phyloP scores from a whole-genome alignment of 2,329 filamentous ascomycete species.

The Furcasterigmium sp. region DNA sequence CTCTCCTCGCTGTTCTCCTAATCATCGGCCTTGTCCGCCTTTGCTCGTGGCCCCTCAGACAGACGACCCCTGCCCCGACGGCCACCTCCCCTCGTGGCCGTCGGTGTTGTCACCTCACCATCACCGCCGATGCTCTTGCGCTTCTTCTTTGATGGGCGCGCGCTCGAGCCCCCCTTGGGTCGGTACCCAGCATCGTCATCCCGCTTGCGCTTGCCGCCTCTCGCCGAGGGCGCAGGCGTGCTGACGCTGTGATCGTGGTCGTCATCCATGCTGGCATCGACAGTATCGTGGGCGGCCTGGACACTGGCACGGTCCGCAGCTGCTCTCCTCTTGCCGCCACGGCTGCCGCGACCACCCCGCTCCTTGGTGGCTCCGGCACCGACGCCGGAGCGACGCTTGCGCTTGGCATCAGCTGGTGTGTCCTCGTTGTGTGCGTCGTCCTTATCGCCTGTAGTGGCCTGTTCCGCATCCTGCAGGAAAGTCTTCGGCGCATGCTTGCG shows the following conservation, averaged over 20 bases:
- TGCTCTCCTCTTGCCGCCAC: slow-evolving; percentile 33
- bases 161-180: slow-evolving; percentile 48
- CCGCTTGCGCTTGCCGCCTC: slow-evolving; percentile 43
- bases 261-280: slow-evolving; percentile 34
- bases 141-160: slow-evolving; percentile 51
- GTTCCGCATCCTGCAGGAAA: slow-evolving; percentile 72
- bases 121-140: slow-evolving; percentile 46
- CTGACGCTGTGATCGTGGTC: slow-evolving; percentile 19
- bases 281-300: background rate
- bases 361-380: slow-evolving; percentile 25
- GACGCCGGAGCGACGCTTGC: slow-evolving; percentile 15
- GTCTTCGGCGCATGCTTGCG: slow-evolving; percentile 78
- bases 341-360: slow-evolving; percentile 24
- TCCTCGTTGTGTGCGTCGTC: slow-evolving; percentile 32
- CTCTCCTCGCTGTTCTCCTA: too few species aligned
- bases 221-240: slow-evolving; percentile 24
- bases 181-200: slow-evolving; percentile 57
- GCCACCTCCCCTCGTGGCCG: background rate
- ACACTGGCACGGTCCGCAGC: slow-evolving; percentile 23
- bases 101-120: background rate
- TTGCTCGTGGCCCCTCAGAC: background rate
- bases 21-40: slow-evolving; percentile 1
- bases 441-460: slow-evolving; percentile 23
- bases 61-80: background rate
- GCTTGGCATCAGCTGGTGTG: slow-evolving; percentile 13